Conservation (phyloP, 2,329 filamentous ascomycete genomes). For the Trichocomaceae sp. region DNA sequence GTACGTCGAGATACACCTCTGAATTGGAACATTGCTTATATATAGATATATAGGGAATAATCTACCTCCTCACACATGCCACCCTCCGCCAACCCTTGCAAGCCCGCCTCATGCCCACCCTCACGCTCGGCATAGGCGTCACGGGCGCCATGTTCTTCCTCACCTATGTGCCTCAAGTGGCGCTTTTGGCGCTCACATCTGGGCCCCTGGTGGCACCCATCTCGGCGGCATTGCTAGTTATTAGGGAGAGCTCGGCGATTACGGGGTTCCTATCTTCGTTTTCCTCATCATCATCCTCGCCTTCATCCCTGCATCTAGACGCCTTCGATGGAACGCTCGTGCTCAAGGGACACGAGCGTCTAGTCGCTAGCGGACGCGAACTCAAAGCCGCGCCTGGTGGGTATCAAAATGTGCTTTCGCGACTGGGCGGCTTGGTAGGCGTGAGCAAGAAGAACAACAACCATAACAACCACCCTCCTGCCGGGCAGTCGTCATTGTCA, state of each 20-base stretch:
- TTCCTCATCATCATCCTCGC: neutral
- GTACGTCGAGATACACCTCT: slow-evolving; percentile 35
- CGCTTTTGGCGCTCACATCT: slow-evolving; percentile 74
- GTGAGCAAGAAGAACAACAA: slow-evolving; percentile 44
- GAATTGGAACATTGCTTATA: too few species aligned
- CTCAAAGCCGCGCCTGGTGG: slow-evolving; percentile 47
- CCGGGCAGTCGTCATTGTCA: slow-evolving; percentile 29
- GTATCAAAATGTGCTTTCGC: slow-evolving; percentile 44
- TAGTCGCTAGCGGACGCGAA: slow-evolving; percentile 70
- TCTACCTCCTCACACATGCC: slow-evolving; percentile 54
- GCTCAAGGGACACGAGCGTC: slow-evolving; percentile 46
- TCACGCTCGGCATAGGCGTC: slow-evolving; percentile 65
- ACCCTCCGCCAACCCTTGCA: slow-evolving; percentile 54
- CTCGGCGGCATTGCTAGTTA: slow-evolving; percentile 53
- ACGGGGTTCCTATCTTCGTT: slow-evolving; percentile 17
- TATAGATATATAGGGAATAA: slow-evolving; percentile 45
- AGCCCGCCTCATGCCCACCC: slow-evolving; percentile 52
- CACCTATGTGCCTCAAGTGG: slow-evolving; percentile 78
- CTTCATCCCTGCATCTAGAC: slow-evolving; percentile 46
- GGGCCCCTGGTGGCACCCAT: slow-evolving; percentile 60
- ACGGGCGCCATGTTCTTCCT: slow-evolving; percentile 78
- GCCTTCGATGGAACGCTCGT: slow-evolving; percentile 73
- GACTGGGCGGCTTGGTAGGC: slow-evolving; percentile 50
- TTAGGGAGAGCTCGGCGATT: slow-evolving; percentile 50
- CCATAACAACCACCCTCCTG: slow-evolving; percentile 18